Percentiles rank a stretch among this genome's conserved stretches.
These are phyloP conservation scores for Pulveroboletus sp. DNA, from an alignment of 768 basidiomycete species.

Conservation along the genomic window DNA sequence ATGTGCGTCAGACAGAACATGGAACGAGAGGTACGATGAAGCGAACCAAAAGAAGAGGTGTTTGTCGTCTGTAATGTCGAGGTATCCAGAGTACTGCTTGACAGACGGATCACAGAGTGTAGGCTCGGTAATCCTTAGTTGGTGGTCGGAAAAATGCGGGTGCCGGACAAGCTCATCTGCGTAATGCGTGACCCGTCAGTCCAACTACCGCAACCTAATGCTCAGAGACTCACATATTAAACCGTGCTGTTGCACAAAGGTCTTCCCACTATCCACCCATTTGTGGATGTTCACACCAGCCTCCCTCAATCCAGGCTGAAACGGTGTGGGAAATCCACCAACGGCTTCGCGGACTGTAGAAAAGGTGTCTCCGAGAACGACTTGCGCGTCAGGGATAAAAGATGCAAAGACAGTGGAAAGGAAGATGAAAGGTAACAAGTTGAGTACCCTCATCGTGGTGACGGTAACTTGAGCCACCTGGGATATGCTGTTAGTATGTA, in stretches of 20 bases:
- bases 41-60: slow-evolving; percentile 87
- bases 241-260: slow-evolving; percentile 70
- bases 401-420: slow-evolving; percentile 36
- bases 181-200: slow-evolving; percentile 1
- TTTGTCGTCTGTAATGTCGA: slow-evolving; percentile 75
- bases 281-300: slow-evolving; percentile 52
- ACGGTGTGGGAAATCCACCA: slow-evolving; percentile 40
- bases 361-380: slow-evolving; percentile 36
- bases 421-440: slow-evolving; percentile 34
- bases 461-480: not conserved
- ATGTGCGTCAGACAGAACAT: not conserved
- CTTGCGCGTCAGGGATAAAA: slow-evolving; percentile 41
- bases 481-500: not conserved
- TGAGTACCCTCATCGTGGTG: slow-evolving; percentile 39
- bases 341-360: slow-evolving; percentile 20
- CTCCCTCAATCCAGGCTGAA: slow-evolving; percentile 38
- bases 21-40: not conserved
- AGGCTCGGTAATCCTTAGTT: slow-evolving; percentile 64
- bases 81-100: slow-evolving; percentile 74
- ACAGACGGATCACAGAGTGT: slow-evolving; percentile 78
- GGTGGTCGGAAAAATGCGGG: slow-evolving; percentile 47
- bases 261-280: slow-evolving; percentile 62
- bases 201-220: not conserved
- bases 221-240: slow-evolving; percentile 57
- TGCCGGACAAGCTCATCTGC: slow-evolving; percentile 63